Percentiles rank a stretch among this genome's conserved stretches.
Evolutionary conservation across 2,329 filamentous ascomycete genomes (phyloP).

Genomic region (Bipolaris oryzae): DNA sequence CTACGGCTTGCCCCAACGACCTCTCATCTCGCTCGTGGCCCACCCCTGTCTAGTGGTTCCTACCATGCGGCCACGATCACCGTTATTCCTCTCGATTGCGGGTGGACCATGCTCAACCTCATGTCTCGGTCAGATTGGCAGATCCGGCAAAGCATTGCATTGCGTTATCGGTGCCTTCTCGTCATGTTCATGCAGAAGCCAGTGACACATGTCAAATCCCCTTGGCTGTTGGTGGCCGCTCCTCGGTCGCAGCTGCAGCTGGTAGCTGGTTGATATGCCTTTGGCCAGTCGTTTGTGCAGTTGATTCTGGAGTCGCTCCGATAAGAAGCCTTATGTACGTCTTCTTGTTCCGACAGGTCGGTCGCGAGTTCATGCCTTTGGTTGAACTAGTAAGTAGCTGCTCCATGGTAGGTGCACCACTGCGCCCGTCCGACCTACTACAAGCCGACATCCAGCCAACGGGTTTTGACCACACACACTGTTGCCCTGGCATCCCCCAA

Average conservation of each 20-base stretch:
- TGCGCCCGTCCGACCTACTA: slow-evolving; percentile 26
- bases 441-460: slow-evolving; percentile 26
- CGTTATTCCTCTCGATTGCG: slow-evolving; percentile 13
- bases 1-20: slow-evolving; percentile 15
- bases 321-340: slow-evolving; percentile 40
- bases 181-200: slow-evolving; percentile 17
- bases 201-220: slow-evolving; percentile 21
- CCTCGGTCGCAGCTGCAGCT: slow-evolving; percentile 20
- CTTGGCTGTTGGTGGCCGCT: slow-evolving; percentile 17
- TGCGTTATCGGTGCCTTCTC: slow-evolving; percentile 16
- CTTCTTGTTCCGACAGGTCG: slow-evolving; percentile 31
- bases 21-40: slow-evolving; percentile 25
- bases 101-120: slow-evolving; percentile 19
- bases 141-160: slow-evolving; percentile 22
- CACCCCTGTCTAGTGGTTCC: slow-evolving; percentile 21
- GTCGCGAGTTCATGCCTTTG: slow-evolving; percentile 34
- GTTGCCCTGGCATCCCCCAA: slow-evolving; percentile 21
- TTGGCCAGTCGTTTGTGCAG: slow-evolving; percentile 22
- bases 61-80: slow-evolving; percentile 19
- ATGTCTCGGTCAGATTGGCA: slow-evolving; percentile 16
- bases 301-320: slow-evolving; percentile 28
- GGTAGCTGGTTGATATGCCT: slow-evolving; percentile 7
- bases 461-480: slow-evolving; percentile 12
- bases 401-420: slow-evolving; percentile 38
- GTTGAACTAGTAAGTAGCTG: slow-evolving; percentile 29